Base-by-base conservation (phyloP, 2,329 filamentous ascomycete species). In the Fusarium decemcellulare region DNA sequence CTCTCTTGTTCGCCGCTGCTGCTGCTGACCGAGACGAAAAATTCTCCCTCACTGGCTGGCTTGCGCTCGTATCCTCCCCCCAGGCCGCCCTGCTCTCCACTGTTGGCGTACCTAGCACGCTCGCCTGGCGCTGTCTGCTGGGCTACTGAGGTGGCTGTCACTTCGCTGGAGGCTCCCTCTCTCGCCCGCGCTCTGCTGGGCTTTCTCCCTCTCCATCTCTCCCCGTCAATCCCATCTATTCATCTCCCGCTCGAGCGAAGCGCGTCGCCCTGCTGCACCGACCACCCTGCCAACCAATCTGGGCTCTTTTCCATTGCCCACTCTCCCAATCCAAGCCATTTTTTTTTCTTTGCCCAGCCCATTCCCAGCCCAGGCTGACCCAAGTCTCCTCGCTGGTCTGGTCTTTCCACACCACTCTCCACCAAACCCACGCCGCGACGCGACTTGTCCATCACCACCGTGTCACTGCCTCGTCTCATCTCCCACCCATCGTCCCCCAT, bases 381-480 rank as follows among this genome's bases (percentile, higher is more conserved):
- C 67, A 69, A 64, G 56, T 57, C 66, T 59, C 68, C 68, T 72
- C 60, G 67, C 64, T 74, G 70, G 70, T 68, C 68, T 67, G 69
- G 70, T 63, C 62, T 78, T 76, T 77, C 76, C 73, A 75, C 76
- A 76, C 73, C 72, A 73, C 77, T 78, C 76, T 80, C 79, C 77
- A 77, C 79, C 78, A 69, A 78, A 79, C 75, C 76, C 77, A 80
- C 78, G 77, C 78, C 80, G 80, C 79, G 80, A 81, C 80, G 80
- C 80, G 80, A 81, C 79, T 80, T 77, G 73, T 76, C 74, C 78
- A 80, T 79, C 80, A 78, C 79, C 76, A 79, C 82, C 82, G 82
- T 85, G 82, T 81, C 78, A 83, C 83, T 85, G 76, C 79, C 81
- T 50, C 78, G 81, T 82, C 77, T 84, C 76, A 77, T 82, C 84